Base-by-base conservation (phyloP, 805 yeast species). In the Candida pseudofarinosa region DNA sequence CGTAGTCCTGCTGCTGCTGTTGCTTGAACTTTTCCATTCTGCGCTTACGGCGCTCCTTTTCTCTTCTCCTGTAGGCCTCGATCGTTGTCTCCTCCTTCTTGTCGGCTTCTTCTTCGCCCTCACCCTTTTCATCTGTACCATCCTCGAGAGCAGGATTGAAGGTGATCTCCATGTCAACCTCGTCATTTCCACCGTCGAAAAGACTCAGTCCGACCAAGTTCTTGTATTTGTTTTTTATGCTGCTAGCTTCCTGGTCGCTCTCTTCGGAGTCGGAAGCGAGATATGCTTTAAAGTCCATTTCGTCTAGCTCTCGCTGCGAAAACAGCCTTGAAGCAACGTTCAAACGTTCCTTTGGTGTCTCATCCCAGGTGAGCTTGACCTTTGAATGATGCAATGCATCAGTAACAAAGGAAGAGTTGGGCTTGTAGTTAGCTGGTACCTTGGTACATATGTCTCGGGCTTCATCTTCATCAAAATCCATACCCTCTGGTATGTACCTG, bases 291-390 rank as follows among this genome's bases (percentile, higher is more conserved):
- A 90, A 84, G 62, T 90, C 97, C 89, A 83, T 84, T 40, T 85
- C 91, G 53, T 85, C 93, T 38, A 88, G 73, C 60, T 93, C 98
- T 59, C 85, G 82, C 59, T 86, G 93, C 38, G 88, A 80, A 61
- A 93, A 91, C 4, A 89, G 88, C 52, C 84, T 82, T 13, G 85
- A 76, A 1, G 97, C 77, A 41, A 90, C 62, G 45, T 84, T 80
- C 14, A 80, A 62, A 56, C 99, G 79, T 56, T 89, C 97, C 44
- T 81, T 83, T 4, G 99, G 98, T 0, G 98, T 95, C 67, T 91
- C 98, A 63, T 93, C 99, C 99, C 99, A 93, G 0, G 98, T 90
- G 51, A 93, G 73, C 62, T 88, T 90, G 39, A 93, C 99, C 56
- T 90, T 93, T 13, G 98, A 90, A 59, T 89, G 96, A 60, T 93